phyloP scores from a whole-genome alignment of 345 rosid species.

The Linum usitatissimum region DNA sequence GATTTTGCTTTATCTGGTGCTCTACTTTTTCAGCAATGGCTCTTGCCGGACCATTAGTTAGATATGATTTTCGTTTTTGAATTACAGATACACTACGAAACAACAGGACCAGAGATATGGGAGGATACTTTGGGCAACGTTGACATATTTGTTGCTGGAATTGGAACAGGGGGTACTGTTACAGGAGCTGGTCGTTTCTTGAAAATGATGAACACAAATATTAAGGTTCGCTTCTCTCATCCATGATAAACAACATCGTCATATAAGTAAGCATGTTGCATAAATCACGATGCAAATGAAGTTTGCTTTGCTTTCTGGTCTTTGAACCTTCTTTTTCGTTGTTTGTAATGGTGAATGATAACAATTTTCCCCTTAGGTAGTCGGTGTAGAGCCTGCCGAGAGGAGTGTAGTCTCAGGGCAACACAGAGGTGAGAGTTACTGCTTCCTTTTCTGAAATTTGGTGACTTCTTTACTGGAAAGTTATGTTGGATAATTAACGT shows the following conservation, averaged over 20 bases:
- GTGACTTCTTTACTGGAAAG: conserved; percentile 4
- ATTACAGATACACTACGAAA: conserved; percentile 75
- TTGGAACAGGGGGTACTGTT: conserved; percentile 91
- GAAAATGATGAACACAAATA: conserved; percentile 61
- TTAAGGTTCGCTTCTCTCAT: conserved; percentile 36
- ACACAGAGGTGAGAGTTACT: conserved; percentile 39
- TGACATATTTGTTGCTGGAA: conserved; percentile 70
- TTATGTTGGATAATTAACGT: conserved; percentile 6
- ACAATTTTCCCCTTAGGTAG: conserved; percentile 38
- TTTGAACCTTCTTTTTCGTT: background rate
- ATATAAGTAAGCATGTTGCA: background rate
- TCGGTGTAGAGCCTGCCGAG: conserved; percentile 96
- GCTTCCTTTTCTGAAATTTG: conserved; percentile 10
- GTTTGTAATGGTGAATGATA: background rate
- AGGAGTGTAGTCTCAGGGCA: conserved; percentile 85
- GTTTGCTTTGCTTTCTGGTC: background rate
- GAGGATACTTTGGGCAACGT: conserved; percentile 70
- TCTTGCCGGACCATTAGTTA: background rate
- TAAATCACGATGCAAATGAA: background rate
- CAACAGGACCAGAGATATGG: conserved; percentile 96
- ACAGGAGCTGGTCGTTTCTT: conserved; percentile 77
- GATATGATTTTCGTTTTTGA: conserved; percentile 4
- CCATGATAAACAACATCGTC: background rate
- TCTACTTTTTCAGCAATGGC: background rate
- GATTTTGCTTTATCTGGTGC: background rate